Evolutionary conservation across 2,329 filamentous ascomycete species (phyloP).

Genomic region (Phialophora macrospora): DNA sequence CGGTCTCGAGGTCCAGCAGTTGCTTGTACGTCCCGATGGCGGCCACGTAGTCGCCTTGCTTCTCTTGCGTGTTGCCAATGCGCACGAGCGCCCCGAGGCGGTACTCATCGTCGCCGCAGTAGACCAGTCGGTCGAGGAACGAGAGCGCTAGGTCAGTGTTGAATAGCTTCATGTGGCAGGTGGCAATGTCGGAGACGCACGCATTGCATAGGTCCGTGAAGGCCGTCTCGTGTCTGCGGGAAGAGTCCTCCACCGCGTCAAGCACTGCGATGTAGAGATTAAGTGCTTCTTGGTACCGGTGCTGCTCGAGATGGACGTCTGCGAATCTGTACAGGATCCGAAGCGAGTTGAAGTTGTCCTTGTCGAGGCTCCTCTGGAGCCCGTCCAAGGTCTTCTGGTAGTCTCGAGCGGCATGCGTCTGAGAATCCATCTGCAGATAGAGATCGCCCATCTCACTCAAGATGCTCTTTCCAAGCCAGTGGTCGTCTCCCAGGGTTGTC

Average conservation of each 20-base stretch:
- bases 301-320: constrained; percentile 4
- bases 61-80: constrained; percentile 4
- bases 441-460: background rate
- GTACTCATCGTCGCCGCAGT: background rate
- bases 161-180: constrained; percentile 4
- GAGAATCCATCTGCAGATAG: background rate
- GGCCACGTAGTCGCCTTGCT: background rate
- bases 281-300: constrained; percentile 8
- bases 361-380: background rate
- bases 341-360: background rate
- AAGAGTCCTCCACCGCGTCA: background rate
- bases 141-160: background rate
- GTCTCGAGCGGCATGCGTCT: background rate
- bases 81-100: background rate
- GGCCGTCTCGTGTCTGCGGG: background rate
- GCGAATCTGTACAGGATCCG: background rate
- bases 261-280: constrained; percentile 1
- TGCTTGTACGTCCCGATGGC: constrained; percentile 3
- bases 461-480: background rate
- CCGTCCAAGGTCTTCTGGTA: background rate
- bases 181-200: background rate
- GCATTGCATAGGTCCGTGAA: background rate
- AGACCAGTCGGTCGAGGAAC: background rate
- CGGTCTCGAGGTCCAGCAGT: background rate
- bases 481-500: background rate